Conservation (phyloP, 2,329 filamentous ascomycete genomes). For the Cladosporium halotolerans region DNA sequence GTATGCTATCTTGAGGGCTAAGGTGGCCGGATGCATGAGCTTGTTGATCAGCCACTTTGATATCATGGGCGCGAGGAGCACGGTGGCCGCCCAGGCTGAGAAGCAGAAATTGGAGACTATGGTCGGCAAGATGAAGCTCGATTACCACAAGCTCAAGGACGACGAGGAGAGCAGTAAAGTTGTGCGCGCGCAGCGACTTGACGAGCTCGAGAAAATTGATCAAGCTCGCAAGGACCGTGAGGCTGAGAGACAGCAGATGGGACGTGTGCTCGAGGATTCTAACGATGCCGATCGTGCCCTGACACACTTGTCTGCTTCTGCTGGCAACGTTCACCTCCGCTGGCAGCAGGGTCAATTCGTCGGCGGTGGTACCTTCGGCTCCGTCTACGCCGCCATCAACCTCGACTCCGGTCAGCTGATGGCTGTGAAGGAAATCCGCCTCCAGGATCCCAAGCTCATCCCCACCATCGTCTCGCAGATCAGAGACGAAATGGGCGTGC, state of each 20-base stretch:
- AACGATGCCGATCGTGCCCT: slow-evolving; percentile 95
- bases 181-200: slow-evolving; percentile 69
- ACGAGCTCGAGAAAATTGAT: slow-evolving; percentile 70
- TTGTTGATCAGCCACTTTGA: slow-evolving; percentile 97
- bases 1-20: slow-evolving; percentile 72
- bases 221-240: slow-evolving; percentile 70
- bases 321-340: slow-evolving; percentile 88
- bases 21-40: slow-evolving; percentile 96
- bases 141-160: slow-evolving; percentile 66
- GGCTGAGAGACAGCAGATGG: slow-evolving; percentile 78
- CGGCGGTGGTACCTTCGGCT: slow-evolving; percentile 93
- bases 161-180: slow-evolving; percentile 78
- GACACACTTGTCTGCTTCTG: slow-evolving; percentile 86
- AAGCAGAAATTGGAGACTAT: slow-evolving; percentile 79
- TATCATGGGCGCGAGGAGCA: slow-evolving; percentile 95
- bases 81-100: slow-evolving; percentile 86
- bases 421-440: slow-evolving; percentile 96
- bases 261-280: slow-evolving; percentile 84
- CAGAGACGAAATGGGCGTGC: slow-evolving; percentile 90
- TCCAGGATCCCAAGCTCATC: slow-evolving; percentile 94
- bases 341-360: slow-evolving; percentile 99
- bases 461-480: slow-evolving; percentile 92
- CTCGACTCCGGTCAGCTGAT: slow-evolving; percentile 92
- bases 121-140: slow-evolving; percentile 68
- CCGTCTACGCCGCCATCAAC: slow-evolving; percentile 95